A percentile compares a stretch with the other conserved stretches of the same genome.
These are phyloP conservation scores for Triticum turgidum DNA, from an alignment of 176 grass and related monocot genomes.

Conservation along the genomic window DNA sequence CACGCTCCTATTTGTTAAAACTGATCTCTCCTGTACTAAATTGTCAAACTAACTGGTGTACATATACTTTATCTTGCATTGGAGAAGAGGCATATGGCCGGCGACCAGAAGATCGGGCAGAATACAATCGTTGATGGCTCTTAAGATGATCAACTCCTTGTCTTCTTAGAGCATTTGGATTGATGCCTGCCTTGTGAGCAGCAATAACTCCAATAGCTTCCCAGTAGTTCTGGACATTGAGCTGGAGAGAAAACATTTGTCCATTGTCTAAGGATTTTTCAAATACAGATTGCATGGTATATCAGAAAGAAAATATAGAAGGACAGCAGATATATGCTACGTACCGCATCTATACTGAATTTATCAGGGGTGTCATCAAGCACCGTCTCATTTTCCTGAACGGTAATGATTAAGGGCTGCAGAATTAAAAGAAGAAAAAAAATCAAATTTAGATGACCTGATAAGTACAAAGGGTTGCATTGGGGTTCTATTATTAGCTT, in stretches of 20 bases:
- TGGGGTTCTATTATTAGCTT: background rate
- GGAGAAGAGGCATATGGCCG: conserved; percentile 19
- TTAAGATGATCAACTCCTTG: conserved; percentile 55
- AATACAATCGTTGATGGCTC: conserved; percentile 26
- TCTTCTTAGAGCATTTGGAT: conserved; percentile 72
- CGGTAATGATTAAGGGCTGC: conserved; percentile 88
- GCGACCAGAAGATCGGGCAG: conserved; percentile 1
- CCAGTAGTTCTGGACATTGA: conserved; percentile 87
- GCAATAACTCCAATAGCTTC: conserved; percentile 89
- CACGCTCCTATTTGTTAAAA: background rate
- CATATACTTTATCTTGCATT: conserved; percentile 22
- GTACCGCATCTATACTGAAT: conserved; percentile 40
- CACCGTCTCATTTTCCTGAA: conserved; percentile 93
- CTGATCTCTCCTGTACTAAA: conserved; percentile 19
- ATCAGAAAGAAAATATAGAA: too few species aligned
- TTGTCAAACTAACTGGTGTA: conserved; percentile 31
- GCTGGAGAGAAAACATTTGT: conserved; percentile 38
- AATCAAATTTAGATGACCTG: background rate
- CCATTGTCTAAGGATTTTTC: background rate
- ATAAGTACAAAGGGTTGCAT: background rate
- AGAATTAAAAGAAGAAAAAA: background rate
- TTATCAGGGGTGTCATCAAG: conserved; percentile 89
- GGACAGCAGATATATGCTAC: too few species aligned
- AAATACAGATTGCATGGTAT: too few species aligned
- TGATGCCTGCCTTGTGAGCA: conserved; percentile 85